These are phyloP conservation scores for Pichia sp. DNA, from an alignment of 1,139 yeast species.

Conservation along the genomic window DNA sequence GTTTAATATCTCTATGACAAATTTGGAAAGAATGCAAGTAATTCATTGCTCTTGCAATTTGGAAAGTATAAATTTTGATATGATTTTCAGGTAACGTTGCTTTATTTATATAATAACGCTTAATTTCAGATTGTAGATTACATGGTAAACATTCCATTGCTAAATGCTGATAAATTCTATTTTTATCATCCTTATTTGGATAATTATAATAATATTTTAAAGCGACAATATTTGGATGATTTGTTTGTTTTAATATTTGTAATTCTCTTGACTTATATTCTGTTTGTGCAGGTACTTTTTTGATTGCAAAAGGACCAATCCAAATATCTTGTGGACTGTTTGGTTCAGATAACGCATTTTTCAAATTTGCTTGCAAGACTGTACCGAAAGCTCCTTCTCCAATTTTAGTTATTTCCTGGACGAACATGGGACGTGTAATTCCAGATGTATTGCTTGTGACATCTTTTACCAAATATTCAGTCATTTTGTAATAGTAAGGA, in stretches of 20 bases:
- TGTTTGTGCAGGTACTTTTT: constrained; percentile 78
- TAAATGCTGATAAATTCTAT: constrained; percentile 64
- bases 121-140: constrained; percentile 67
- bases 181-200: constrained; percentile 49
- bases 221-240: constrained; percentile 72
- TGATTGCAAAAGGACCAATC: constrained; percentile 79
- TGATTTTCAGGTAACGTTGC: constrained; percentile 65
- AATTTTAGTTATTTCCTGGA: constrained; percentile 64
- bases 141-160: constrained; percentile 87
- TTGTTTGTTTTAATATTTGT: constrained; percentile 64
- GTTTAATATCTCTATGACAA: constrained; percentile 78
- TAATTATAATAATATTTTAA: constrained; percentile 64
- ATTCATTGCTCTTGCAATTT: constrained; percentile 75
- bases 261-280: constrained; percentile 77
- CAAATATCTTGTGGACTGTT: constrained; percentile 31
- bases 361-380: constrained; percentile 65
- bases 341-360: constrained; percentile 25
- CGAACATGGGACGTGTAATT: constrained; percentile 52
- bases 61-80: constrained; percentile 73
- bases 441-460: constrained; percentile 58
- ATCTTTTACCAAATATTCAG: constrained; percentile 44
- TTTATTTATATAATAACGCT: constrained; percentile 57
- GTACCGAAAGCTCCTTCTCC: constrained; percentile 88
- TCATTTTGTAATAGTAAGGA: constrained; percentile 2
- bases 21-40: constrained; percentile 75